phyloP scores from a whole-genome alignment of 1,284 basidiomycete genomes.

The Inonotus obliquus region DNA sequence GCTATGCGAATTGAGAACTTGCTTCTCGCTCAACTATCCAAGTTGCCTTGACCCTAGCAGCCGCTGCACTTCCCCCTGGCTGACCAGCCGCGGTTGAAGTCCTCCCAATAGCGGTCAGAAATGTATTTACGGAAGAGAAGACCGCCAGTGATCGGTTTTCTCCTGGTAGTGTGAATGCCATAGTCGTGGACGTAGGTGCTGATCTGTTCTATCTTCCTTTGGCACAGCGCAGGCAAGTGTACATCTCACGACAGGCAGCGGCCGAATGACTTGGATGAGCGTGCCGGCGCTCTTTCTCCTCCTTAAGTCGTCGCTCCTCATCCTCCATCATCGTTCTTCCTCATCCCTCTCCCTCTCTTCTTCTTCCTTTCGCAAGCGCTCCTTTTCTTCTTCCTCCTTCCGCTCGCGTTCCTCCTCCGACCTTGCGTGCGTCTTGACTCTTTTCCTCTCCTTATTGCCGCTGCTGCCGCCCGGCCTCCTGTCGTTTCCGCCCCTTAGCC shows the following conservation, averaged over 20 bases:
- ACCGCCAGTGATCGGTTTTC: slow-evolving; percentile 84
- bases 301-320: slow-evolving; percentile 19
- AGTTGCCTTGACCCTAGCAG: slow-evolving; percentile 50
- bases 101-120: slow-evolving; percentile 88
- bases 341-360: slow-evolving; percentile 24
- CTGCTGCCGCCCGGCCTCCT: slow-evolving; percentile 22
- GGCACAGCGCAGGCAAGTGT: slow-evolving; percentile 90
- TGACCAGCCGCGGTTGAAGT: slow-evolving; percentile 89
- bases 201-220: slow-evolving; percentile 91
- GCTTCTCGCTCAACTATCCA: too few species aligned
- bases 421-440: slow-evolving; percentile 23
- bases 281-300: slow-evolving; percentile 42
- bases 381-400: slow-evolving; percentile 29
- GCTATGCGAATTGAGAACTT: too few species aligned
- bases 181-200: slow-evolving; percentile 86
- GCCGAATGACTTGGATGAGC: slow-evolving; percentile 90
- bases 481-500: slow-evolving; percentile 25
- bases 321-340: slow-evolving; percentile 31
- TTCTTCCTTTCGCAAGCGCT: slow-evolving; percentile 24
- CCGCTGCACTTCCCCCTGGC: slow-evolving; percentile 65
- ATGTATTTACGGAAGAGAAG: slow-evolving; percentile 94
- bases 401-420: slow-evolving; percentile 34
- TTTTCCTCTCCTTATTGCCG: slow-evolving; percentile 28
- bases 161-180: slow-evolving; percentile 70
- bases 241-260: slow-evolving; percentile 97